Percentiles rank a stretch among this genome's conserved stretches.
phyloP scores from a whole-genome alignment of 805 yeast genomes.

The Barnettozyma pratensis region DNA sequence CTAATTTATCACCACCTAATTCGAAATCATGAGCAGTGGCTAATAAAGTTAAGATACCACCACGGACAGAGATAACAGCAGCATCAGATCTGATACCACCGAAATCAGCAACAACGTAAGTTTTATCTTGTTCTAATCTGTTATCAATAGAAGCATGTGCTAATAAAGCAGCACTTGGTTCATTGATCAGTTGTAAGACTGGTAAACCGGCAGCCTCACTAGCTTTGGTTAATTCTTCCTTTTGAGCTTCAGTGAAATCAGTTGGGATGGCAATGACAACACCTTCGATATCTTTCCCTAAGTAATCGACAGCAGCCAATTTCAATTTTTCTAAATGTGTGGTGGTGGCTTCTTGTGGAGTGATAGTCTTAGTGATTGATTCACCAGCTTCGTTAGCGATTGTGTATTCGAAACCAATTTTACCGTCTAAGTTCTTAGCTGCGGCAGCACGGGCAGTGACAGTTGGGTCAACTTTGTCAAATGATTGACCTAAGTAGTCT shows the following conservation, averaged over 20 bases:
- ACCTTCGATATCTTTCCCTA: conserved; percentile 75
- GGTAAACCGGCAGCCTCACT: conserved; percentile 70
- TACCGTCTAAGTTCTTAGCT: conserved; percentile 61
- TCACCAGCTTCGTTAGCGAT: conserved; percentile 31
- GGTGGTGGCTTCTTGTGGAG: conserved; percentile 72
- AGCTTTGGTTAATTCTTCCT: conserved; percentile 52
- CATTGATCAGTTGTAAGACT: conserved; percentile 83
- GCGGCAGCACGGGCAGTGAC: conserved; percentile 61
- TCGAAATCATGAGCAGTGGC: conserved; percentile 78
- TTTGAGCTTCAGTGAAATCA: conserved; percentile 72
- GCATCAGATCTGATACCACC: conserved; percentile 97
- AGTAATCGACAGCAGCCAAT: conserved; percentile 87
- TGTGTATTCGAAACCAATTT: conserved; percentile 59
- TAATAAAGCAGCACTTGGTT: conserved; percentile 87
- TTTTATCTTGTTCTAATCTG: conserved; percentile 49
- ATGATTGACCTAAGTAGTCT: conserved; percentile 80
- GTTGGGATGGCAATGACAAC: conserved; percentile 90
- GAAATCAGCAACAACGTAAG: conserved; percentile 90
- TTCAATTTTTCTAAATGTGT: conserved; percentile 82
- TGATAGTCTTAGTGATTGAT: conserved; percentile 45
- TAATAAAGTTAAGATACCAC: conserved; percentile 86
- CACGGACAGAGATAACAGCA: conserved; percentile 88
- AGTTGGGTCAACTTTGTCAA: conserved; percentile 62
- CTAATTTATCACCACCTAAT: conserved; percentile 87
- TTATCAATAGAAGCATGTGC: conserved; percentile 56